A percentile compares a stretch with the other conserved stretches of the same genome.
phyloP scores from a whole-genome alignment of 2,329 filamentous ascomycete species.

The Metarhizium sp. region DNA sequence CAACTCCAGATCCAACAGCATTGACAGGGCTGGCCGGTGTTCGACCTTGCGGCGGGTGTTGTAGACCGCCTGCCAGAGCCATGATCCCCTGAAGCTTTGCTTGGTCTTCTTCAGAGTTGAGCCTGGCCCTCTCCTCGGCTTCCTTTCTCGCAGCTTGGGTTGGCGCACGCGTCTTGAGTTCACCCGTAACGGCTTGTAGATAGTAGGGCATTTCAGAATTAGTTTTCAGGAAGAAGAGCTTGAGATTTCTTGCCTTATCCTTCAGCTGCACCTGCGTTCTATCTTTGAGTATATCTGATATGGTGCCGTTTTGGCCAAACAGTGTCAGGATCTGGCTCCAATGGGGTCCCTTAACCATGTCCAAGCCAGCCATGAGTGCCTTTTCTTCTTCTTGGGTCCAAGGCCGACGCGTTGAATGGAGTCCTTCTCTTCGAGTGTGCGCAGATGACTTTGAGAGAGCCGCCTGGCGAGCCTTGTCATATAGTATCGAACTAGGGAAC shows the following conservation, averaged over 20 bases:
- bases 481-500: conserved; percentile 44
- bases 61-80: conserved; percentile 42
- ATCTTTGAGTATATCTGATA: conserved; percentile 78
- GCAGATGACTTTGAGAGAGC: conserved; percentile 47
- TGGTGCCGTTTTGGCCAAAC: conserved; percentile 69
- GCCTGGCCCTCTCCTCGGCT: conserved; percentile 52
- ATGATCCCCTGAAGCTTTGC: conserved; percentile 52
- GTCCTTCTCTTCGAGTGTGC: conserved; percentile 45
- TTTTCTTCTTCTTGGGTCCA: conserved; percentile 89
- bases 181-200: conserved; percentile 77
- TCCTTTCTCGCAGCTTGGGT: conserved; percentile 62
- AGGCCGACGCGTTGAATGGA: conserved; percentile 59
- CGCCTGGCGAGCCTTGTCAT: conserved; percentile 49
- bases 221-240: conserved; percentile 85
- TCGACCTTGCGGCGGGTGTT: conserved; percentile 26
- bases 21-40: conserved; percentile 14
- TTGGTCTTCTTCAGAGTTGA: conserved; percentile 50
- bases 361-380: conserved; percentile 78
- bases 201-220: conserved; percentile 87
- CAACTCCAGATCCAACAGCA: conserved; percentile 18
- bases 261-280: conserved; percentile 87
- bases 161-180: conserved; percentile 76
- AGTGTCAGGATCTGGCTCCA: conserved; percentile 87
- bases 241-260: conserved; percentile 83
- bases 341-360: conserved; percentile 81